phyloP scores from a whole-genome alignment of 2,329 filamentous ascomycete species.

The Beauveria rudraprayagi region DNA sequence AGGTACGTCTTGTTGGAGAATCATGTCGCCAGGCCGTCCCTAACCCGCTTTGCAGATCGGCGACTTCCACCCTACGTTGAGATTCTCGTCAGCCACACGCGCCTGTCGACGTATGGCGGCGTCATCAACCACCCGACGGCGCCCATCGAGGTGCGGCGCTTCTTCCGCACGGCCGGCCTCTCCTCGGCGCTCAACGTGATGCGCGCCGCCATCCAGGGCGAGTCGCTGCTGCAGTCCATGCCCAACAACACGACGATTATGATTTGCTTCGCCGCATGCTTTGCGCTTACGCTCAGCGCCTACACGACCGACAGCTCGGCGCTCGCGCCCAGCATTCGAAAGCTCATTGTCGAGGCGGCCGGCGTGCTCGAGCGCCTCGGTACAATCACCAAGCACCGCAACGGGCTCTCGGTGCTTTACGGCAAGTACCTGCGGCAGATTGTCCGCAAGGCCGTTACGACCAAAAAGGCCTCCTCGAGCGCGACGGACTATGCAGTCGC shows the following conservation, averaged over 20 bases:
- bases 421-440: slow-evolving; percentile 38
- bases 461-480: slow-evolving; percentile 10
- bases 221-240: slow-evolving; percentile 63
- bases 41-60: slow-evolving; percentile 29
- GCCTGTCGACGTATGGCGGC: slow-evolving; percentile 65
- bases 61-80: slow-evolving; percentile 65
- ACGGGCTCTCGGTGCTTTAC: slow-evolving; percentile 52
- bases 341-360: slow-evolving; percentile 60
- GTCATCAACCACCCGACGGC: slow-evolving; percentile 69
- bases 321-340: slow-evolving; percentile 54
- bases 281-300: slow-evolving; percentile 56
- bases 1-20: slow-evolving; percentile 25
- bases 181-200: slow-evolving; percentile 69
- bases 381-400: slow-evolving; percentile 55
- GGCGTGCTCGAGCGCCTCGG: slow-evolving; percentile 63
- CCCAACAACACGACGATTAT: slow-evolving; percentile 73
- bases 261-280: slow-evolving; percentile 68
- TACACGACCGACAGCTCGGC: slow-evolving; percentile 49
- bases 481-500: slow-evolving; percentile 1
- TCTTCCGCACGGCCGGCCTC: slow-evolving; percentile 63
- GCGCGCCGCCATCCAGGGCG: slow-evolving; percentile 64
- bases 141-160: slow-evolving; percentile 60
- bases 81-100: slow-evolving; percentile 64
- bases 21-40: not conserved
- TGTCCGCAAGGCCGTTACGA: slow-evolving; percentile 29